Conservation (phyloP, 495 filamentous ascomycete species). For the Evernia prunastri region DNA sequence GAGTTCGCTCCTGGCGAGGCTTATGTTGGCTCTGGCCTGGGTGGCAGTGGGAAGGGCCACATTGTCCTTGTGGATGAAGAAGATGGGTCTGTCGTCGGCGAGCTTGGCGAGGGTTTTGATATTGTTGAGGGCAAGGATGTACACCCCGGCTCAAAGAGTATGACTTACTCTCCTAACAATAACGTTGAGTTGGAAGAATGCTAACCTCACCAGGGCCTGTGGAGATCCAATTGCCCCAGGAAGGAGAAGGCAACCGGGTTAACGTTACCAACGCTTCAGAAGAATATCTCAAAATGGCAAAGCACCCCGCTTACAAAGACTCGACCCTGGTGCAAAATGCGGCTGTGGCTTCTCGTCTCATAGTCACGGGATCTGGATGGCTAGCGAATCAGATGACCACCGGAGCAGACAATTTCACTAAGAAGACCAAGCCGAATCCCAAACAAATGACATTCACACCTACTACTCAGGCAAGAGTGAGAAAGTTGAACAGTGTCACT, state of each 20-base stretch:
- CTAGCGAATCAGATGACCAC: constrained; percentile 67
- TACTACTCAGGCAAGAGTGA: constrained; percentile 72
- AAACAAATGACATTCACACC: constrained; percentile 86
- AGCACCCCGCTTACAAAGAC: constrained; percentile 83
- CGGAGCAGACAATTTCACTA: constrained; percentile 73
- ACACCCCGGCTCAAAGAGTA: constrained; percentile 81
- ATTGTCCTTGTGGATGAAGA: constrained; percentile 96
- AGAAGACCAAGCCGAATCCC: constrained; percentile 63
- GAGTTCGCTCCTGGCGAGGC: constrained; percentile 73
- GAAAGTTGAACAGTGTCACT: constrained; percentile 78
- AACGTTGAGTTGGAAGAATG: neutral
- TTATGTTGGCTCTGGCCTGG: constrained; percentile 51
- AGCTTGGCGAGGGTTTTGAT: constrained; percentile 74
- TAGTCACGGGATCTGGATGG: constrained; percentile 77
- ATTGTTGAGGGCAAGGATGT: constrained; percentile 68
- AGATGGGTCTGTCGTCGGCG: constrained; percentile 89
- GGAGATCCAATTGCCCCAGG: constrained; percentile 74
- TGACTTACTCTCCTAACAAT: constrained; percentile 22
- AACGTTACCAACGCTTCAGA: constrained; percentile 67
- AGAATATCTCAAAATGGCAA: constrained; percentile 72
- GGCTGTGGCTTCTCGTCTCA: constrained; percentile 81
- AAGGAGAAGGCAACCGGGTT: constrained; percentile 63
- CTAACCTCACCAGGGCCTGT: constrained; percentile 63
- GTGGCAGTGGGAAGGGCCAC: constrained; percentile 52
- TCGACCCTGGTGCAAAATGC: constrained; percentile 85